These are phyloP conservation scores for Capsicum chinense DNA, from an alignment of 257 asterid species.

Conservation along the genomic window DNA sequence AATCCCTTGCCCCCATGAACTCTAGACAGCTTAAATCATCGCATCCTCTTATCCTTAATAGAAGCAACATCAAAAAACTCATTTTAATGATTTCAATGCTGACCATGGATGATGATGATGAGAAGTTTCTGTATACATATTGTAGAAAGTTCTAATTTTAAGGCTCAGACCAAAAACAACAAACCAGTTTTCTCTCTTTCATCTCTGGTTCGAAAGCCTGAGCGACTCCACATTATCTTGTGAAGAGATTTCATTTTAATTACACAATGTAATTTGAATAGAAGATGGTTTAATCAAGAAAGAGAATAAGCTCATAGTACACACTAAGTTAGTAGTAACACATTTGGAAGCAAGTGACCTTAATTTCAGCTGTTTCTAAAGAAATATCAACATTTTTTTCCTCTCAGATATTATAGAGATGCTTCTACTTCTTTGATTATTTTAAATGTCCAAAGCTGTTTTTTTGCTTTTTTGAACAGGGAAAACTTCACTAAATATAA, in stretches of 20 bases:
- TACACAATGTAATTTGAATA: background rate
- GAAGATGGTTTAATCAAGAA: background rate
- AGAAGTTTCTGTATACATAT: too few species aligned
- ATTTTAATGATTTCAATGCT: too few species aligned
- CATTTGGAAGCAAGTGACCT: constrained; percentile 25
- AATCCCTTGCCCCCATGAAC: too few species aligned
- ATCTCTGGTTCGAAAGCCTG: too few species aligned
- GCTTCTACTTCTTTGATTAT: constrained; percentile 32
- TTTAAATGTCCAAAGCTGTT: background rate
- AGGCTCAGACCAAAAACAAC: too few species aligned
- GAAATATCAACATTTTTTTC: constrained; percentile 39
- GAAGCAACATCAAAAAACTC: too few species aligned
- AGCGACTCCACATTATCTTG: constrained; percentile 35
- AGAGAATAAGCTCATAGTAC: background rate
- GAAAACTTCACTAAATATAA: background rate
- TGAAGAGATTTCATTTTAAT: background rate
- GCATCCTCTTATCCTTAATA: too few species aligned
- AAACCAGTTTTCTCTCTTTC: too few species aligned
- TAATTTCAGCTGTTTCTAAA: constrained; percentile 43
- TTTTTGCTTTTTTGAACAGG: background rate
- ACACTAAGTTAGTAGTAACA: background rate
- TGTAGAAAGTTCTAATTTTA: too few species aligned
- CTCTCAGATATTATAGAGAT: constrained; percentile 41
- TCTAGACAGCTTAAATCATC: too few species aligned
- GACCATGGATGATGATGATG: too few species aligned